These are phyloP conservation scores for Apiospora aurea DNA, from an alignment of 2,329 filamentous ascomycete genomes.

Conservation along the genomic window DNA sequence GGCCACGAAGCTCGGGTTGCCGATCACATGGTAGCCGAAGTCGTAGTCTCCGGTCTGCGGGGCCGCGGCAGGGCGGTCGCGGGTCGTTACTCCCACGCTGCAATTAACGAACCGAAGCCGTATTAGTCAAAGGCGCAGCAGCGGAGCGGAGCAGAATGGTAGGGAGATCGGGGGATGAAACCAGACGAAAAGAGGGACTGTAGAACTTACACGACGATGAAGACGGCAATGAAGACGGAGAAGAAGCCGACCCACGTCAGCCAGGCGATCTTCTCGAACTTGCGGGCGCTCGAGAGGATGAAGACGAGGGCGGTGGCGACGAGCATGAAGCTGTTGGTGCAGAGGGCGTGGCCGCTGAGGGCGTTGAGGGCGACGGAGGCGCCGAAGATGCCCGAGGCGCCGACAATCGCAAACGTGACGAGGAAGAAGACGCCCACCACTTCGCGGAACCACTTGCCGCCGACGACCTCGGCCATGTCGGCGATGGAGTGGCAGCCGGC, in stretches of 20 bases:
- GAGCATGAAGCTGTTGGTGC: slow-evolving; percentile 65
- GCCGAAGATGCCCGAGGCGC: slow-evolving; percentile 64
- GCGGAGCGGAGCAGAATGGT: not conserved
- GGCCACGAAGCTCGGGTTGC: slow-evolving; percentile 62
- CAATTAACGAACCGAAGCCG: too few relatives aligned
- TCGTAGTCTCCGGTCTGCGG: slow-evolving; percentile 66
- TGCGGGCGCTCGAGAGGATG: slow-evolving; percentile 58
- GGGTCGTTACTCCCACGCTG: slow-evolving; percentile 62
- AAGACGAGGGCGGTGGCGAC: slow-evolving; percentile 59
- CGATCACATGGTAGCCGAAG: slow-evolving; percentile 63
- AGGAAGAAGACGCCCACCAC: slow-evolving; percentile 62
- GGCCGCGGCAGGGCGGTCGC: slow-evolving; percentile 65
- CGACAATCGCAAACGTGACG: slow-evolving; percentile 62
- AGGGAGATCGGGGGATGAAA: not conserved
- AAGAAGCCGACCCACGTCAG: slow-evolving; percentile 67
- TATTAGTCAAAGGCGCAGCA: not conserved
- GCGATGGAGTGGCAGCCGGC: slow-evolving; percentile 50
- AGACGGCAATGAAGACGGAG: slow-evolving; percentile 63
- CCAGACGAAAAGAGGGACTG: not conserved
- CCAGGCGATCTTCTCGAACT: slow-evolving; percentile 67
- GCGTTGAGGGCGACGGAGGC: slow-evolving; percentile 66
- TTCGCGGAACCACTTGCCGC: slow-evolving; percentile 58
- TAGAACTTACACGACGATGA: slow-evolving; percentile 58
- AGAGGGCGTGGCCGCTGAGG: slow-evolving; percentile 62
- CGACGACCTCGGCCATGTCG: slow-evolving; percentile 65